Percentiles rank a stretch among this genome's conserved stretches.
Evolutionary conservation across 1,284 basidiomycete species (phyloP).

Genomic region (Cutaneotrichosporon cyanovorans): DNA sequence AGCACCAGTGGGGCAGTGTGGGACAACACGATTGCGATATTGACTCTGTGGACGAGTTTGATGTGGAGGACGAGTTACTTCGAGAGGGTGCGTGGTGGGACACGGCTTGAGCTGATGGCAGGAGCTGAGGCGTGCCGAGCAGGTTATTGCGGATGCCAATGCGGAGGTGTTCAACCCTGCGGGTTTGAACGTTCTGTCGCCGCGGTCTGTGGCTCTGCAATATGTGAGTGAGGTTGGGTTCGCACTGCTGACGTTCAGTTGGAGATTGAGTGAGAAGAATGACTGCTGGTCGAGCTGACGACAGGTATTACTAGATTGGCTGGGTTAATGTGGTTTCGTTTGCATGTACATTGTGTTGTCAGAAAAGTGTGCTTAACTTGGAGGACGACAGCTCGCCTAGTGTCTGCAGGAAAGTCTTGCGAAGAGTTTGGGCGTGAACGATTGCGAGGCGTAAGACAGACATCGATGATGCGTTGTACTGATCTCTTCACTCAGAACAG

Average conservation of each 20-base stretch:
- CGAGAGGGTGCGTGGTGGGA: slow-evolving; percentile 37
- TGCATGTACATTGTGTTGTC: no score
- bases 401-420: no score
- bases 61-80: slow-evolving; percentile 45
- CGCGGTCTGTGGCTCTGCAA: slow-evolving; percentile 47
- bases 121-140: slow-evolving; percentile 42
- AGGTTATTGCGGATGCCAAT: slow-evolving; percentile 42
- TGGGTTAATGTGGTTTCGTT: no score
- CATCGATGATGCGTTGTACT: no score
- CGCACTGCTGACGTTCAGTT: slow-evolving; percentile 2
- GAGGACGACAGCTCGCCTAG: no score
- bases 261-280: slow-evolving; percentile 4
- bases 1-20: slow-evolving; percentile 40
- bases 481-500: no score
- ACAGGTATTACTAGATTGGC: not conserved
- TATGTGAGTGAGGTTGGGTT: slow-evolving; percentile 41
- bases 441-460: no score
- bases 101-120: slow-evolving; percentile 14
- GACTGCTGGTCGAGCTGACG: not conserved
- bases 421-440: no score
- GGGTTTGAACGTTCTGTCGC: slow-evolving; percentile 49
- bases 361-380: no score
- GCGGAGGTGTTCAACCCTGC: slow-evolving; percentile 43
- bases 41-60: slow-evolving; percentile 46
- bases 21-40: slow-evolving; percentile 47